Evolutionary conservation across 2,329 filamentous ascomycete genomes (phyloP), one percentile per base, ranked within the genome.

Genomic region (Penicillium hesseltinei): DNA sequence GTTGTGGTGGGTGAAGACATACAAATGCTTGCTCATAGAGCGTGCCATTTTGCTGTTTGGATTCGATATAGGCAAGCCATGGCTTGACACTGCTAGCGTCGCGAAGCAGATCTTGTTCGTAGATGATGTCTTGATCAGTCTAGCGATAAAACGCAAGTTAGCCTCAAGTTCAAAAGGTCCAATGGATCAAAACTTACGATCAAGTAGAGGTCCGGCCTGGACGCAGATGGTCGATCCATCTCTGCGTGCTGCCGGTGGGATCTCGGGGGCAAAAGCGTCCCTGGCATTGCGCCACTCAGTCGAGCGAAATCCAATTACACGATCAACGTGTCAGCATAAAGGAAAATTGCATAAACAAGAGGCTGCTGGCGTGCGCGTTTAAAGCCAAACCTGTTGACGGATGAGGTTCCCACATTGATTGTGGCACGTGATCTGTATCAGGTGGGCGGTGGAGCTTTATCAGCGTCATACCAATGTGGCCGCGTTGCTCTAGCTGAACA

Each of bases 51-150:
- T 91, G 89, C 66, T 86, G 79, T 78, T 99, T 99, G 82, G 90
- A 92, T 65, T 91, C 87, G 73, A 93, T 90, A 76, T 97, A 99
- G 65, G 91, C 87, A 57, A 99, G 84, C 94, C 94, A 99, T 69
- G 94, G 92, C 77, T 93, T 95, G 65, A 93, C 86, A 73, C 87
- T 94, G 69, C 88, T 89, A 9, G 87, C 85, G 69, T 95, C 91
- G 66, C 92, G 90, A 63, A 94, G 80, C 60, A 97, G 87, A 75
- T 99, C 94, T 77, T 97, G 92, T 78, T 99, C 95, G 81, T 97
- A 99, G 60, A 96, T 85, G 54, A 90, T 88, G 78, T 99, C 94
- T 78, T 95, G 91, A 72, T 92, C 90, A 67, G 87, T 83, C 85
- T 93, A 74, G 63, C 76, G 67, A 64, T 68, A 67, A 35, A 77